Base-by-base conservation (phyloP, 2,329 filamentous ascomycete genomes). In the Lomentospora prolificans region DNA sequence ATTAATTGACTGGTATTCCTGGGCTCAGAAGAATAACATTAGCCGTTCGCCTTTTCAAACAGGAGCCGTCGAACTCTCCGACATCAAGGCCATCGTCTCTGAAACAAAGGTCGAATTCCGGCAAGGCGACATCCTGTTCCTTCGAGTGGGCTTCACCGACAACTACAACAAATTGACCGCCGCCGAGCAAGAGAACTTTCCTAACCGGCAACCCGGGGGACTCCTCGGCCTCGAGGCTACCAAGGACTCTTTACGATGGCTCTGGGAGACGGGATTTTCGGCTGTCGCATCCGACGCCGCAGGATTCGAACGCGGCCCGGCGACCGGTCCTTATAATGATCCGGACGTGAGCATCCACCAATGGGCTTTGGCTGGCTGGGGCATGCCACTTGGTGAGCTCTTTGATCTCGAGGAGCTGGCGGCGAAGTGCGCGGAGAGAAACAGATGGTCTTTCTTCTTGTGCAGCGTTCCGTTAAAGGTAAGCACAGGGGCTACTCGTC, bases 1-100 rank as follows among this genome's bases (percentile, higher is more conserved):
- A 2, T 66, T 81, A 0, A 64, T 80, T 0, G 81, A 84, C 63
- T 83, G 75, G 55, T 73, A 70, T 6, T 63, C 69, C 1, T 79
- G 72, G 69, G 72, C 72, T 8, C 64, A 72, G 24, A 61, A 60
- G 1, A 65, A 73, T 14, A 64, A 65, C 9, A 61, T 70, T 19
- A n/a, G 61, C 2, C 60, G 73, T n/a, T 67, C 70, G 1, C 64
- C 70, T 2, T 75, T 78, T 57, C 62, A 69, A 24, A 64, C 70
- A 5, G 36, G 36, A 5, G 36, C 36, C 5, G 5, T 22, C 9
- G 24, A 55, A 33, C 10, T 33, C 39, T n/a, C 22, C 5, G 4
- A 69, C 2, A 58, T 72, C 6, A 62, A 69, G 55, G 63, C 65
- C 2, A 67, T 75, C 57, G 58, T 69, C 0, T 53, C 59, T 22